A percentile compares a stretch with the other conserved stretches of the same genome.
phyloP scores from a whole-genome alignment of 1,284 basidiomycete genomes.

The Boletus calvinii region DNA sequence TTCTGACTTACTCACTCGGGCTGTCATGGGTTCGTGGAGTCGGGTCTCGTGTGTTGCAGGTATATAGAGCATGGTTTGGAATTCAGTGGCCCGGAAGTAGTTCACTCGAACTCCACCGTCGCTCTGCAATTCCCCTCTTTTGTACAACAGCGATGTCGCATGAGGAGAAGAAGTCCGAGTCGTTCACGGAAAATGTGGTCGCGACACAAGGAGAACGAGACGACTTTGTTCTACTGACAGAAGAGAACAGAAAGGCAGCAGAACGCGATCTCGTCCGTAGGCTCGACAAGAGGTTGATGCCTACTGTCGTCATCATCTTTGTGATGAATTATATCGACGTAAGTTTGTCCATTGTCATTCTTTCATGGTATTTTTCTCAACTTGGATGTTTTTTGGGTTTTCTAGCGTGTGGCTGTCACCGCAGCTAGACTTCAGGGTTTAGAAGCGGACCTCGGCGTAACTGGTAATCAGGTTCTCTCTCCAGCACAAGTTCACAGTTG shows the following conservation, averaged over 20 bases:
- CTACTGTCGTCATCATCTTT: conserved; percentile 60
- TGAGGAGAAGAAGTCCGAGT: conserved; percentile 13
- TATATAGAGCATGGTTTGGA: too few species aligned
- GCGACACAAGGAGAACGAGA: conserved; percentile 2
- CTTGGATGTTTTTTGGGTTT: neutral
- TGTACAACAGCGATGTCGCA: too few species aligned
- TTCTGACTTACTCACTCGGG: too few species aligned
- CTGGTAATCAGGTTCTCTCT: too few species aligned
- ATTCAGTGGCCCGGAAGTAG: too few species aligned
- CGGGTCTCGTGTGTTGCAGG: too few species aligned
- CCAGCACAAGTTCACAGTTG: too few species aligned
- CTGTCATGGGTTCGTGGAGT: too few species aligned
- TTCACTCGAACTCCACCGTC: too few species aligned
- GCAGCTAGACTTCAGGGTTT: neutral
- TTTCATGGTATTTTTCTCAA: neutral
- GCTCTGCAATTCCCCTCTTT: too few species aligned
- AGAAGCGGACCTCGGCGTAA: neutral
- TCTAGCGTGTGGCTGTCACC: conserved; percentile 39
- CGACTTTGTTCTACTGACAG: conserved; percentile 14
- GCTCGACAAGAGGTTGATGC: conserved; percentile 57
- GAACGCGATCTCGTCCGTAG: conserved; percentile 49
- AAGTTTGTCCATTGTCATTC: conserved; percentile 21
- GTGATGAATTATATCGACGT: conserved; percentile 73
- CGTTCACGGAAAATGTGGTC: conserved; percentile 12
- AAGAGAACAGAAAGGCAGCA: conserved; percentile 19